Percentiles rank a stretch among this genome's conserved stretches.
These are phyloP conservation scores for Vishniacozyma victoriae DNA, from an alignment of 768 basidiomycete genomes.

Conservation along the genomic window DNA sequence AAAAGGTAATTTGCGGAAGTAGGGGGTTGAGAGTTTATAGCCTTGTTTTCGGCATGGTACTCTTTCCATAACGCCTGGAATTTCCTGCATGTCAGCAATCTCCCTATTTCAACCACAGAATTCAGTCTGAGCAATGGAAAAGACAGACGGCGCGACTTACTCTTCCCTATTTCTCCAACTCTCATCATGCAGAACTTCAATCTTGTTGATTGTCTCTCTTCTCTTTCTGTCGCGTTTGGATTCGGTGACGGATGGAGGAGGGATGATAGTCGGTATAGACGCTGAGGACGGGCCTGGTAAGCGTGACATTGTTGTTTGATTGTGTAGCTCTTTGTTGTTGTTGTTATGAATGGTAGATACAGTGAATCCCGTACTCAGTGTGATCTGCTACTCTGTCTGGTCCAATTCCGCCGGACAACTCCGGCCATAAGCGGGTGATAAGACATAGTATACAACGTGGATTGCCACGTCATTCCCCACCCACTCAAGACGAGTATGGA, in stretches of 20 bases:
- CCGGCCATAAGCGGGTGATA: too few species aligned
- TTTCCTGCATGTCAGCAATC: conserved; percentile 27
- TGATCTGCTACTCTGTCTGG: too few species aligned
- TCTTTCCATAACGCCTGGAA: conserved; percentile 43
- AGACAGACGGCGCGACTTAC: conserved; percentile 24
- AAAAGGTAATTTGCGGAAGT: conserved; percentile 45
- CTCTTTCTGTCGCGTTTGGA: conserved; percentile 49
- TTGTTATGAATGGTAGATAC: too few species aligned
- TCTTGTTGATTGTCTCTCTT: conserved; percentile 50
- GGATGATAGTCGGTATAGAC: conserved; percentile 28
- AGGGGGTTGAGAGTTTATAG: conserved; percentile 39
- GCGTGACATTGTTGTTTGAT: too few species aligned
- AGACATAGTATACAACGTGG: too few species aligned
- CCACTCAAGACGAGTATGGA: too few species aligned
- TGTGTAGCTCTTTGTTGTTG: too few species aligned
- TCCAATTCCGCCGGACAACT: too few species aligned
- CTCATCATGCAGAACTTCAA: conserved; percentile 49
- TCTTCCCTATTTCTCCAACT: conserved; percentile 46
- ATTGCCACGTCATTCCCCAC: too few species aligned
- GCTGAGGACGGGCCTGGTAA: conserved; percentile 2
- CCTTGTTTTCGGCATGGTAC: conserved; percentile 40
- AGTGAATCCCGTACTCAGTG: too few species aligned
- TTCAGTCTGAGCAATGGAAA: too few species aligned
- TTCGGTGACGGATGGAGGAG: conserved; percentile 32
- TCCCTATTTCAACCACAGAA: background rate